phyloP scores from a whole-genome alignment of 2,329 filamentous ascomycete species.

The Monosporascus cannonballus region DNA sequence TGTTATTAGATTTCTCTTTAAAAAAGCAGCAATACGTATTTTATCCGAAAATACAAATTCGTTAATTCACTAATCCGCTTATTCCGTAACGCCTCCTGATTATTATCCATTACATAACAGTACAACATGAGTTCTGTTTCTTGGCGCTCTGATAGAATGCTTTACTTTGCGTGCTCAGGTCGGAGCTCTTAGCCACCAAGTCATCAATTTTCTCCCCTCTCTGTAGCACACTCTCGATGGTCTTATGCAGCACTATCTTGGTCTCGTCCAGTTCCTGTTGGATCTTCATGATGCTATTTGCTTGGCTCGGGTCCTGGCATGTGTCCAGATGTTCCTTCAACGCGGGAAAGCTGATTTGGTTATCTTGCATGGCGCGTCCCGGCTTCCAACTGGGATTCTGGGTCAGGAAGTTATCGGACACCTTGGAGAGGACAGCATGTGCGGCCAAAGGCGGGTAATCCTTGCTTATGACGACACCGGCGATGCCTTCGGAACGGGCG shows the following conservation, averaged over 20 bases:
- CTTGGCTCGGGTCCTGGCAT: conserved; percentile 83
- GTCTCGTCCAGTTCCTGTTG: conserved; percentile 96
- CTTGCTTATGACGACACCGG: conserved; percentile 72
- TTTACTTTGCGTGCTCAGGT: conserved; percentile 85
- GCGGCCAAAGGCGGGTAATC: conserved; percentile 74
- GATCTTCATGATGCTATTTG: conserved; percentile 91
- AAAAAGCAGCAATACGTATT: no score
- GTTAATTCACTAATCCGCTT: no score
- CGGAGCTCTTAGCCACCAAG: conserved; percentile 88
- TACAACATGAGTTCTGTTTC: conserved; percentile 74
- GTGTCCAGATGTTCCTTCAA: conserved; percentile 68
- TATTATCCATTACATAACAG: conserved; percentile 50
- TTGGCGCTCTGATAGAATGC: conserved; percentile 92
- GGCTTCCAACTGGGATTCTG: conserved; percentile 68
- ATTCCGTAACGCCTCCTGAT: no score
- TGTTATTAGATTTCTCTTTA: no score
- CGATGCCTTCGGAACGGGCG: conserved; percentile 66
- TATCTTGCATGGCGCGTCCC: conserved; percentile 40
- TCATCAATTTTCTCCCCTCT: conserved; percentile 95
- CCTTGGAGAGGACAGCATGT: conserved; percentile 79
- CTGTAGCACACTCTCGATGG: conserved; percentile 82
- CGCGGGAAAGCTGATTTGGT: conserved; percentile 55
- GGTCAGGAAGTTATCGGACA: conserved; percentile 79
- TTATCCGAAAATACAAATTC: no score
- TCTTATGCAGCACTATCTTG: conserved; percentile 95